Base-by-base conservation (phyloP, 768 basidiomycete species). In the Trametes punicea region DNA sequence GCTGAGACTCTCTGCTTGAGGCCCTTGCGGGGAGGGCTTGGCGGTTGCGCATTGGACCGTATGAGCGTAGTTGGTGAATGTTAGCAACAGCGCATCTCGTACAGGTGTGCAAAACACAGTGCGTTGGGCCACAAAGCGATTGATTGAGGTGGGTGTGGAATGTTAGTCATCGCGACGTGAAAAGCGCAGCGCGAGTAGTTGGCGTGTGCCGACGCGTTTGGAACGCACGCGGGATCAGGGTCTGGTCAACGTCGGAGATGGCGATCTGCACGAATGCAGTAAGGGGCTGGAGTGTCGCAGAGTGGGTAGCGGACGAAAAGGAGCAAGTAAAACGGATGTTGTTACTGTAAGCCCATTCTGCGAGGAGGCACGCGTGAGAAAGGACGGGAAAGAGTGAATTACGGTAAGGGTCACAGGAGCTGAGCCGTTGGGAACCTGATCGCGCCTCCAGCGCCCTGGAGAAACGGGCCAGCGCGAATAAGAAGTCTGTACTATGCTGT, bases 391-490 rank as follows among this genome's bases (percentile, higher is more conserved):
- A n/a, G 41, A 33, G 18, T 46, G 34, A 45, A 57, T 57, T 57
- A 57, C 56, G 56, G n/a, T 40, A 42, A 42, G 41, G 48, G 57
- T 52, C 57, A 52, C 57, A 52, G 46, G 50, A 27, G 39, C 41
- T n/a, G 51, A 40, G 42, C 33, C 25, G 46, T 59, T 54, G 52
- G 52, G 54, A 54, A 55, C 42, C 34, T 59, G 58, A 59, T 54
- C 49, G 58, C 58, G 58, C 48, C 53, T 59, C 53, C 48, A 59
- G 58, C 58, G 58, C 58, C 44, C 58, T 55, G 48, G 42, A 41
- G 29, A 39, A 46, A 36, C n/a, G n/a, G n/a, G n/a, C 58, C 39
- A 44, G 38, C 47, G 52, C 46, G 57, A 59, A 59, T 59, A 59
- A 59, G 58, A 60, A 55, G 39, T 55, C 39, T 38, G 42, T 50